Percentiles rank a stretch among this genome's conserved stretches.
phyloP scores from a whole-genome alignment of 225 moss, liverwort and hornwort species.

The Physcomitrium patens region DNA sequence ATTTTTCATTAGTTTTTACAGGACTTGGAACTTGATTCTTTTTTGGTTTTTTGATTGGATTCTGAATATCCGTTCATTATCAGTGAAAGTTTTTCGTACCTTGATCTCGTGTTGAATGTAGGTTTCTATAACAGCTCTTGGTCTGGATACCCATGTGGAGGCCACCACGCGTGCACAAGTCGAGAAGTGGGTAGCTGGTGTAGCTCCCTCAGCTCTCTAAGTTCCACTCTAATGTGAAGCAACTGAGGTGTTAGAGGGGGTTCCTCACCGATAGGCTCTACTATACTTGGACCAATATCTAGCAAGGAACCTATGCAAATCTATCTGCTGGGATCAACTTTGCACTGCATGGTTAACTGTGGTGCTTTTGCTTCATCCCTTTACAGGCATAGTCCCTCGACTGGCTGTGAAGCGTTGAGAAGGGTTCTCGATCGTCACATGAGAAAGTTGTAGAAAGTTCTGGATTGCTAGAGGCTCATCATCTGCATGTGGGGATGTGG shows the following conservation, averaged over 20 bases:
- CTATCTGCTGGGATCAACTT: constrained; percentile 34
- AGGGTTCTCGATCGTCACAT: constrained; percentile 17
- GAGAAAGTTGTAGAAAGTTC: constrained; percentile 18
- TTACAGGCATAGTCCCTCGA: constrained; percentile 31
- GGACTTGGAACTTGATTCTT: background rate
- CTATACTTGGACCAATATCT: constrained; percentile 16
- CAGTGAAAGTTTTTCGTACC: constrained; percentile 17
- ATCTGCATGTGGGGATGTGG: constrained; percentile 15
- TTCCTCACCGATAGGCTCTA: background rate
- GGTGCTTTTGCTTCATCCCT: constrained; percentile 11
- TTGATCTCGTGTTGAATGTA: constrained; percentile 36
- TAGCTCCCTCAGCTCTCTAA: constrained; percentile 50
- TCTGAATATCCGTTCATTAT: background rate
- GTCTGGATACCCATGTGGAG: constrained; percentile 47
- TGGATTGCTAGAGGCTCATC: constrained; percentile 16
- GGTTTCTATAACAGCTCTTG: constrained; percentile 54
- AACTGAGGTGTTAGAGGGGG: background rate
- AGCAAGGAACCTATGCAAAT: constrained; percentile 17
- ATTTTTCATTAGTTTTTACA: background rate
- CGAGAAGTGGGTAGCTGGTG: constrained; percentile 48
- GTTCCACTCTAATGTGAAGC: background rate
- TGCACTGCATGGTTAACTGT: constrained; percentile 15
- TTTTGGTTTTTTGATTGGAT: background rate
- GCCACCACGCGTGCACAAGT: constrained; percentile 40
- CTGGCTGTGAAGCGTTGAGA: constrained; percentile 20